Evolutionary conservation across 805 yeast species (phyloP), one percentile per base, ranked within the genome.

Genomic region (Saccharomycopsis olivae): DNA sequence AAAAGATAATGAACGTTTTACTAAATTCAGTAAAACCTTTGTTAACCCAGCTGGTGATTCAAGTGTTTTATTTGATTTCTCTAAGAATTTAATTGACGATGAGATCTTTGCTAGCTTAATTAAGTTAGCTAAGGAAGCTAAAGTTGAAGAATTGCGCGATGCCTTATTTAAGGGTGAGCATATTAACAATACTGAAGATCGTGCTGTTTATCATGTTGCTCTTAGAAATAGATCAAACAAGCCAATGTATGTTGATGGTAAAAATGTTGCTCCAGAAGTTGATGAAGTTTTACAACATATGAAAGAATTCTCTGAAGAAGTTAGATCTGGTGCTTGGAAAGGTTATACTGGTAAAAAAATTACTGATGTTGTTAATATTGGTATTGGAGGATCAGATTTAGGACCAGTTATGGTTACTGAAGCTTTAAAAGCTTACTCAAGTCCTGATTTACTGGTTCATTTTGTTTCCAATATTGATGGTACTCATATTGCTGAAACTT

Each of bases 351-450:
- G 97, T 53, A 86, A 87, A 73, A 65, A 69, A 53, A 89, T 92
- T 65, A 83, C 92, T 53, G 94, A 86, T 56, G 78, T 92, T 42
- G 97, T 92, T 56, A 92, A 92, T 73, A 85, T 92, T 55, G 98
- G 98, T 64, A 92, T 92, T 59, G 98, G 98, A 60, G 98, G 98
- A 53, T 87, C 96, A 21, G 98, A 92, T 64, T 73, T 92, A 54
- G 98, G 98, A 55, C 98, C 98, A 34, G 97, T 92, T 40, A 92
- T 92, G 98, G 97, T 92, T 54, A 86, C 96, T 47, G 97, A 92
- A 69, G 96, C 98, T 31, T 73, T 92, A 59, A 92, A 89, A 71
- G 80, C 84, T 51, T 92, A 89, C 64, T 65, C 81, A 46, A 73
- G 82, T 52, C 79, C 76, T 45, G 72, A 78, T 49, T 69, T 92